Evolutionary conservation across 139 green algal genomes (phyloP).

Genomic region (Diplosphaera chodatii): DNA sequence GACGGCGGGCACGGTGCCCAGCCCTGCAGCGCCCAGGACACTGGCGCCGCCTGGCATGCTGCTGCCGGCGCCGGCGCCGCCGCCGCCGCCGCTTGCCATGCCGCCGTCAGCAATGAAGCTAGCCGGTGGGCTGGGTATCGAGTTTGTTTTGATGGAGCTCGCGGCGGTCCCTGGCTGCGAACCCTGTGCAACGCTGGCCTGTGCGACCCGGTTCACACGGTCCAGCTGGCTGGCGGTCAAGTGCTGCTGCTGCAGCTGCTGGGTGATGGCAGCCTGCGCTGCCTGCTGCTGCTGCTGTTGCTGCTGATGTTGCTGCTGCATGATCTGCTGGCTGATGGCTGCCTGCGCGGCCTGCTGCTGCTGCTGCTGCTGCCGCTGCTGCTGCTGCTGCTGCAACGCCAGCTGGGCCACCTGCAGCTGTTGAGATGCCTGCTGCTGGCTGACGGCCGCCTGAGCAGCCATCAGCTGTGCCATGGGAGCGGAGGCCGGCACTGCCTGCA

Average conservation of each 20-base stretch:
- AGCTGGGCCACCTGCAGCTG: background rate
- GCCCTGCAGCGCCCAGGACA: no score
- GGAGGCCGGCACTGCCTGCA: background rate
- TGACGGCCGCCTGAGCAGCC: background rate
- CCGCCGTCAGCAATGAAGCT: background rate
- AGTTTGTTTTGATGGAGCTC: background rate
- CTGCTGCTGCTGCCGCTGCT: background rate
- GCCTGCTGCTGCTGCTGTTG: background rate
- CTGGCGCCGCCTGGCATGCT: background rate
- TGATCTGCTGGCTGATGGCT: no score
- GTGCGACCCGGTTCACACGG: background rate
- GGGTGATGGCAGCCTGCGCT: no score
- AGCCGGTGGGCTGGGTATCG: background rate
- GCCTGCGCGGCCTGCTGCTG: no score
- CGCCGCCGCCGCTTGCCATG: no score
- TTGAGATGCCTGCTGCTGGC: background rate
- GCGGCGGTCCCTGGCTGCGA: background rate
- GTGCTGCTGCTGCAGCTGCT: background rate
- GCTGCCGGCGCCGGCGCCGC: no score
- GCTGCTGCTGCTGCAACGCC: background rate
- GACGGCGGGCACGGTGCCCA: no score
- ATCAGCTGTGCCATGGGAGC: background rate
- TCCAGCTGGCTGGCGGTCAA: background rate
- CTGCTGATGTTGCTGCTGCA: background rate
- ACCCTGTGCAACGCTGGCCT: background rate